phyloP scores from a whole-genome alignment of 306 rosid genomes.

The Cercis canadensis region DNA sequence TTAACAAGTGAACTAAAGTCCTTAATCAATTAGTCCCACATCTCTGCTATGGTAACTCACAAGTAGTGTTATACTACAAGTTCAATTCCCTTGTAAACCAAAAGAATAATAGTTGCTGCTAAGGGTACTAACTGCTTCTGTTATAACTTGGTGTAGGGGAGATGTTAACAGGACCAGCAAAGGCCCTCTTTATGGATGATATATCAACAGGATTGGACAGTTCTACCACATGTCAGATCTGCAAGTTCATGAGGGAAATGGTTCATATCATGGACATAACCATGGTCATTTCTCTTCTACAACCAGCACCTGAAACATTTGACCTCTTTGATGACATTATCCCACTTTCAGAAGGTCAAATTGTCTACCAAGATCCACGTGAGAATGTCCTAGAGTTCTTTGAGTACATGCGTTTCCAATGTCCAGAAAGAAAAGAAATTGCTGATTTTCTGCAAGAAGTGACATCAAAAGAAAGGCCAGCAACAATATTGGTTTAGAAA shows the following conservation, averaged over 20 bases:
- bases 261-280: slow-evolving; percentile 84
- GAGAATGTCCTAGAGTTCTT: slow-evolving; percentile 69
- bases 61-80: too few relatives aligned
- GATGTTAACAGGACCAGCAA: slow-evolving; percentile 90
- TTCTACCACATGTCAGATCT: slow-evolving; percentile 84
- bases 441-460: slow-evolving; percentile 92
- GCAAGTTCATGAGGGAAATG: slow-evolving; percentile 82
- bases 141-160: slow-evolving; percentile 61
- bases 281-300: slow-evolving; percentile 69
- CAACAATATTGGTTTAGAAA: slow-evolving; percentile 75
- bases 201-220: slow-evolving; percentile 94
- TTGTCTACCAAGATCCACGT: slow-evolving; percentile 78
- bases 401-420: slow-evolving; percentile 56
- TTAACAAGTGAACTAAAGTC: neutral
- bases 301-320: slow-evolving; percentile 70
- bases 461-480: slow-evolving; percentile 81
- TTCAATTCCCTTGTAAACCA: too few relatives aligned
- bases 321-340: slow-evolving; percentile 62
- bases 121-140: slow-evolving; percentile 49
- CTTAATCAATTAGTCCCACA: neutral
- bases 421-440: slow-evolving; percentile 84
- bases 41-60: neutral
- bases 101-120: neutral
- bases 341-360: slow-evolving; percentile 75
- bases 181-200: slow-evolving; percentile 84